Base-by-base conservation (phyloP, 345 rosid species). In the Sonneratia caseolaris region DNA sequence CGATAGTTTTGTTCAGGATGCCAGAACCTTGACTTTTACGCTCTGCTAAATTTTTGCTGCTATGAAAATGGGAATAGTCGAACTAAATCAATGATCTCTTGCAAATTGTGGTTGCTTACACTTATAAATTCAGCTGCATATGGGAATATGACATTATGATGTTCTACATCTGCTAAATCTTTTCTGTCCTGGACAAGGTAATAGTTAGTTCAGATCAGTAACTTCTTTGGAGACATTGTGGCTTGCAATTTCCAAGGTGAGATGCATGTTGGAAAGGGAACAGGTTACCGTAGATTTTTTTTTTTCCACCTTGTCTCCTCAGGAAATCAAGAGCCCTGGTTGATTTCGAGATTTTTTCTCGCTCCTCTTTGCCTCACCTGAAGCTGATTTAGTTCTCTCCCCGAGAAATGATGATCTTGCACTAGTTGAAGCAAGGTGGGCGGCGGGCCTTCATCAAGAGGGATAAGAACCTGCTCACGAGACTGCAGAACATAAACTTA, bases 401-500 rank as follows among this genome's bases (percentile, higher is more conserved):
- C 62, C 88, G 97, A 93, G 93, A 15, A 80, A 89, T 42, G 87
- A 83, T 83, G 92, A 89, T 69, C 70, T 92, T 40, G 96, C 93
- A 19, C 78, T 92, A 81, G 97, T 92, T 51, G 96, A 92, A 77
- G 78, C 93, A 73, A 85, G 97, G 81, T 92, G n/a, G n/a, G n/a
- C n/a, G n/a, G n/a, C n/a, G 97, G 97, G 75, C 90, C 18, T 91
- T 91, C 70, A 96, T 91, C 53, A 91, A 91, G 83, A 91, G 86
- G 85, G 92, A 88, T 56, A 96, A 92, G 86, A 92, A 92, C 87
- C 73, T 92, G 85, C 96, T 92, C 16, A 92, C 97, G 5, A 85
- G 93, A 76, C 84, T 92, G 70, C 96, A 92, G 81, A 89, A 92
- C 85, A 84, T 92, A 78, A 89, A 92, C 77, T 82, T 92, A 75